Conservation (phyloP, 805 yeast genomes). For the Sugiyamaella qingdaonensis region DNA sequence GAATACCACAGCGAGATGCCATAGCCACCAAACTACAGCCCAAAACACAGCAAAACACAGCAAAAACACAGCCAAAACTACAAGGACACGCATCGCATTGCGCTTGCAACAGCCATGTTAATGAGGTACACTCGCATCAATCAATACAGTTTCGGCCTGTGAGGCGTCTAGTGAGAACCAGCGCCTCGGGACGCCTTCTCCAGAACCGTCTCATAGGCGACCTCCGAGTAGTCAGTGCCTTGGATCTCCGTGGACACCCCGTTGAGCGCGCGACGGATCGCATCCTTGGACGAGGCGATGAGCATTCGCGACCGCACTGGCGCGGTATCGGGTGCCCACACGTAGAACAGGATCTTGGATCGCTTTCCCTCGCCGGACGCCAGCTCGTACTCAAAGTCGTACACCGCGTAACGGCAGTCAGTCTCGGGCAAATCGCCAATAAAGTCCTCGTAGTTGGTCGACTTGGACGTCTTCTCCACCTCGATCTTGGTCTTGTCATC, state of each 20-base stretch:
- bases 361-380: slow-evolving; percentile 92
- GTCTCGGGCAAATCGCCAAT: slow-evolving; percentile 87
- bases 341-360: slow-evolving; percentile 63
- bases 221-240: slow-evolving; percentile 98
- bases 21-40: too few species aligned
- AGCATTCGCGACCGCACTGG: slow-evolving; percentile 93
- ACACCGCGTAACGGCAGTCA: slow-evolving; percentile 94
- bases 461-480: slow-evolving; percentile 78
- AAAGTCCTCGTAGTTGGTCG: slow-evolving; percentile 76
- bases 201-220: slow-evolving; percentile 87
- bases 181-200: slow-evolving; percentile 86
- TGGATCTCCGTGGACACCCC: slow-evolving; percentile 94
- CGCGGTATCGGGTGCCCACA: slow-evolving; percentile 99
- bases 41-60: too few species aligned
- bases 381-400: slow-evolving; percentile 93
- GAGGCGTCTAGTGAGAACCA: slow-evolving; percentile 39
- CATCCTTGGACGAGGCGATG: slow-evolving; percentile 97
- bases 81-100: too few species aligned
- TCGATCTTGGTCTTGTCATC: slow-evolving; percentile 85
- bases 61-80: too few species aligned
- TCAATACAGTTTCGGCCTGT: neutral
- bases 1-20: too few species aligned
- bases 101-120: too few species aligned
- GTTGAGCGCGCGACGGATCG: slow-evolving; percentile 93
- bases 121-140: neutral